Evolutionary conservation across 345 rosid genomes (phyloP), one percentile per base, ranked within the genome.

Genomic region (Camelina hispida): DNA sequence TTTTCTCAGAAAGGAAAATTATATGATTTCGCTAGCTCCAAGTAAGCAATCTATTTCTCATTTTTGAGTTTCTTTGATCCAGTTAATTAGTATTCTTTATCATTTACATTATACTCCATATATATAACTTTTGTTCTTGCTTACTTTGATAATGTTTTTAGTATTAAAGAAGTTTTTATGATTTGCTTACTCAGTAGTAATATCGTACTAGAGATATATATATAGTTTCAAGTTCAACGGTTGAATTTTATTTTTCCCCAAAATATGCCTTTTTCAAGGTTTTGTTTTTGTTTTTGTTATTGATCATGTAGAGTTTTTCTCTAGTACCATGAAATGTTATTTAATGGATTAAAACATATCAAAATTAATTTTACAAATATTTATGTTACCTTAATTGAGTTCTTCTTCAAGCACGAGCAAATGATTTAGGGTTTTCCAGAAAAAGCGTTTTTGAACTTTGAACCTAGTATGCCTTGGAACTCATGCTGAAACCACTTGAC

Each of bases 1-100:
- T 85, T 84, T 70, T 84, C 89, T 3, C 87, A 76, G 61, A 80
- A 43, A 13, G 89, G 89, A 78, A 80, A 68, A 42, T 63, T 80
- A 47, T 65, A 57, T 15, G 81, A 85, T 35, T 85, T 80, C 62
- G 22, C 89, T 43, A 85, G 87, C 73, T 69, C 81, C 30, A 74
- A 67, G 86, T 85, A 80, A 17, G 82, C 30, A 53, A 43, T 67
- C 15, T 37, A 37, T 37, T 2, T 67, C 15, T 38, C 61, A 23
- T 67, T 53, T 53, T 15, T 38, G 2, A 35, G 35, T 7, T 32
- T 18, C n/a, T 12, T 35, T 34, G 17, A 50, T 48, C 17, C 69
- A 66, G 2, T 28, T 28, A 28, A 28, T 28, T 28, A 28, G 30
- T 28, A n/a, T n/a, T n/a, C n/a, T n/a, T n/a, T n/a, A n/a, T n/a